Evolutionary conservation across 2,329 filamentous ascomycete species (phyloP).

Genomic region (Spiromastix sp.): DNA sequence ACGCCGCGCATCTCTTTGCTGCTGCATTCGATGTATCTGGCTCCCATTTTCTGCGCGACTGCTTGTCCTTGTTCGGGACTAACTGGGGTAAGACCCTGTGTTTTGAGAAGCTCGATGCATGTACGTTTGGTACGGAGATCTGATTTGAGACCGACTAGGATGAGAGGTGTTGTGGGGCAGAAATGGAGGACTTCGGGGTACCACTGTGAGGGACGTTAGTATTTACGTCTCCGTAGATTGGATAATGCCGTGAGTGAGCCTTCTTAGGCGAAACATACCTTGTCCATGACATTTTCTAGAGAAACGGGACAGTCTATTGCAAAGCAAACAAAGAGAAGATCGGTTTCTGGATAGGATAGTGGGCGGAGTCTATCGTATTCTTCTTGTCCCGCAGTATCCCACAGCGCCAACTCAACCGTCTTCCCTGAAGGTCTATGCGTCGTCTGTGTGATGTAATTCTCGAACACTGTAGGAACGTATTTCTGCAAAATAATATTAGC

Average conservation of each 20-base stretch:
- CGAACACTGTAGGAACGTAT: conserved; percentile 99
- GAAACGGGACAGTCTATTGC: conserved; percentile 98
- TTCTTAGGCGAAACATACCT: conserved; percentile 64
- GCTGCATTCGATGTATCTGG: conserved; percentile 95
- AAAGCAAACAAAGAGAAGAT: conserved; percentile 97
- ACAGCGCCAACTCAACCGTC: conserved; percentile 89
- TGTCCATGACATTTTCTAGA: conserved; percentile 96
- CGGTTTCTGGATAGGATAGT: conserved; percentile 94
- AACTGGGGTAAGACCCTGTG: conserved; percentile 90
- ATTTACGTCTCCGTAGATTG: conserved; percentile 1
- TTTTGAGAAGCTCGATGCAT: conserved; percentile 97
- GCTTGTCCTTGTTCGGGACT: conserved; percentile 79
- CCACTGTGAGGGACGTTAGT: conserved; percentile 53
- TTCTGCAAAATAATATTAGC: conserved; percentile 49
- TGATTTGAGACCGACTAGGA: conserved; percentile 93
- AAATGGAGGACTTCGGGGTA: conserved; percentile 98
- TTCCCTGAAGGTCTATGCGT: conserved; percentile 80
- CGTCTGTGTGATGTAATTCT: conserved; percentile 99
- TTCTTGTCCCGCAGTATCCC: conserved; percentile 97
- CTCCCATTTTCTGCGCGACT: conserved; percentile 88
- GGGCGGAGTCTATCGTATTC: conserved; percentile 95
- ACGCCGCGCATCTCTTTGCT: conserved; percentile 96
- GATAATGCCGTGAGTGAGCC: not conserved
- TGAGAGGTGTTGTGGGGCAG: conserved; percentile 91
- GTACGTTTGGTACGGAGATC: conserved; percentile 91